Evolutionary conservation across 108 stramenopile species (phyloP).

Genomic region (Schizochytrium sp.): DNA sequence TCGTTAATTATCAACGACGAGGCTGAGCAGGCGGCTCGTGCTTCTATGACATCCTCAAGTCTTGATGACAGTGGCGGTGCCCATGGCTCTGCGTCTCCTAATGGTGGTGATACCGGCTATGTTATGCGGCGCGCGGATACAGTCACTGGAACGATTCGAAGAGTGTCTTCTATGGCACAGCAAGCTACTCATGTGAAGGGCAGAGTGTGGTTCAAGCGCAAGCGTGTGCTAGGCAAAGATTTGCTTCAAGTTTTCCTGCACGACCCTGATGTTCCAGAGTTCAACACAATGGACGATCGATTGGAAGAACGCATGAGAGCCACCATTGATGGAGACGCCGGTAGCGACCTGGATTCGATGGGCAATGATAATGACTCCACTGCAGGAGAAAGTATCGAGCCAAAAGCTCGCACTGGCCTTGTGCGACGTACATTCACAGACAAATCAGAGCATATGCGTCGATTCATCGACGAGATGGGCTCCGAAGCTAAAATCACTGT

Average conservation of each 20-base stretch:
- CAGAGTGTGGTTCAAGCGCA: slow-evolving; percentile 5
- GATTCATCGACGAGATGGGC: slow-evolving; percentile 16
- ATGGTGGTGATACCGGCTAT: not conserved
- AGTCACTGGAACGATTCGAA: not conserved
- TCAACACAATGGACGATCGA: not conserved
- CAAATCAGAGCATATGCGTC: slow-evolving; percentile 32
- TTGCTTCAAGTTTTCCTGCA: not conserved
- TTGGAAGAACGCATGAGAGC: not conserved
- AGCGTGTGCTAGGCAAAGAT: not conserved
- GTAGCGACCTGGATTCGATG: not conserved
- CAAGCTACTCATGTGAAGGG: not conserved
- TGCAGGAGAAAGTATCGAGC: not conserved
- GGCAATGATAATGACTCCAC: not conserved
- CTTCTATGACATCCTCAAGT: not conserved
- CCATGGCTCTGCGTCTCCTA: not conserved
- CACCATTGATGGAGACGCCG: not conserved
- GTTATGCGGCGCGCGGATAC: not conserved
- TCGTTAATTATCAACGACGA: not conserved
- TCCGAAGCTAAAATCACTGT: not conserved
- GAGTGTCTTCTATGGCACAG: not conserved
- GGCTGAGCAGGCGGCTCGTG: not conserved
- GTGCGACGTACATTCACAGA: not conserved
- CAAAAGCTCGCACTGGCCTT: not conserved
- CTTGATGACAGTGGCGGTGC: not conserved
- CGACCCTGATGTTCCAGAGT: slow-evolving; percentile 5